A percentile compares a stretch with the other conserved stretches of the same genome.
phyloP scores from a whole-genome alignment of 352 stramenopile species.

The Phytopythium litorale region DNA sequence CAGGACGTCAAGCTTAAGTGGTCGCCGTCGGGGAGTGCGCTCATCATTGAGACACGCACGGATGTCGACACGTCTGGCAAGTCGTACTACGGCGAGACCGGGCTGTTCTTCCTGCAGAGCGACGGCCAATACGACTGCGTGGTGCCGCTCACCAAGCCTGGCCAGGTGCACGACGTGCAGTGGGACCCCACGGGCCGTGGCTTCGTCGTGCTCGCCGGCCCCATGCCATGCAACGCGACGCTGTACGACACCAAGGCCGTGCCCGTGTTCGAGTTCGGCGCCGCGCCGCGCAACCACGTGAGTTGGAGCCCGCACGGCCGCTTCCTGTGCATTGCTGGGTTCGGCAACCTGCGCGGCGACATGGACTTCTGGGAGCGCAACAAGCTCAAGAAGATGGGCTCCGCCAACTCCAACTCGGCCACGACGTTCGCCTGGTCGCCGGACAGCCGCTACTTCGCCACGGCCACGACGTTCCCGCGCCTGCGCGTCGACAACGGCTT shows the following conservation, averaged over 20 bases:
- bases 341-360: conserved; percentile 96
- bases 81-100: conserved; percentile 97
- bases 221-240: conserved; percentile 94
- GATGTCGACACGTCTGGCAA: conserved; percentile 91
- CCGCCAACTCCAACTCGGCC: conserved; percentile 73
- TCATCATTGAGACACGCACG: conserved; percentile 91
- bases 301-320: conserved; percentile 94
- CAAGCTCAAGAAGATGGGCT: conserved; percentile 94
- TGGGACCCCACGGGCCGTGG: conserved; percentile 91
- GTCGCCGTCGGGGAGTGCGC: conserved; percentile 78
- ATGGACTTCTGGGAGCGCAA: conserved; percentile 96
- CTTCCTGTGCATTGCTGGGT: conserved; percentile 94
- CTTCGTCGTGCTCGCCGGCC: conserved; percentile 95
- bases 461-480: conserved; percentile 95
- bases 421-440: conserved; percentile 91
- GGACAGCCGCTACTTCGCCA: conserved; percentile 94
- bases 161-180: conserved; percentile 92
- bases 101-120: conserved; percentile 94
- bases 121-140: conserved; percentile 91
- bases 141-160: conserved; percentile 86
- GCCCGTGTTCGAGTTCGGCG: conserved; percentile 95
- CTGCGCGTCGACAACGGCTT: conserved; percentile 99
- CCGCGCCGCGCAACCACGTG: conserved; percentile 94
- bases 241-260: conserved; percentile 96
- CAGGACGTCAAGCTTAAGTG: conserved; percentile 90